Evolutionary conservation across 2,329 filamentous ascomycete species (phyloP), one percentile per base, ranked within the genome.

Genomic region (Colletotrichum sublineola): DNA sequence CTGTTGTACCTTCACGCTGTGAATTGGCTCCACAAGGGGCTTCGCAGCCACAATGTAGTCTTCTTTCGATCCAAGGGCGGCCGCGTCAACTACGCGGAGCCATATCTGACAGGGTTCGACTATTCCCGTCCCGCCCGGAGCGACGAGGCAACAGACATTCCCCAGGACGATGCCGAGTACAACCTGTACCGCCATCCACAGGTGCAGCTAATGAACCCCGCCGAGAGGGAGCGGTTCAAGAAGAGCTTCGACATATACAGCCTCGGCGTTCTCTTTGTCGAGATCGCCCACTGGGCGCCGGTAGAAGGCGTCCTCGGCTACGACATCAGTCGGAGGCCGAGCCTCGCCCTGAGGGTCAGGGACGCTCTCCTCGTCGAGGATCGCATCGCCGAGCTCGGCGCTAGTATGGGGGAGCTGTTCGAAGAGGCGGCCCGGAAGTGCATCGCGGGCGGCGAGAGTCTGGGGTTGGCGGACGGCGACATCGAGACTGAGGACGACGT

Each of bases 1-100:
- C 77, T 90, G 3, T 79, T 89, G 58, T 87, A 88, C 67, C 81
- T 89, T 0, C 87, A 89, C 75, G 83, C 86, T 3, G 86, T 88
- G 1, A 84, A 88, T 72, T 89, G 87, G 87, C 81, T 90, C 7
- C 88, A 89, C 80, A 90, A 90, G 75, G 87, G 86, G 15, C 80
- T 90, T 9, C 85, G 87, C 15, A 85, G 83, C 68, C 80, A 86
- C 68, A 89, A 88, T 75, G 82, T 90, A 36, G 77, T 90, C 20
- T 88, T 90, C 77, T 88, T 88, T 75, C 79, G 80, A 20, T 73
- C 76, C 24, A 73, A 65, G n/a, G 62, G 70, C 31, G 80, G 78
- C 68, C 69, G 73, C 31, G 79, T 85, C 53, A 80, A 85, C 67
- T 84, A 83, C 62, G 73, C 75, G 8, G 78, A 80, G 38, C 86